Evolutionary conservation across 139 green algal species (phyloP).

Genomic region (Yamagishiella unicocca): DNA sequence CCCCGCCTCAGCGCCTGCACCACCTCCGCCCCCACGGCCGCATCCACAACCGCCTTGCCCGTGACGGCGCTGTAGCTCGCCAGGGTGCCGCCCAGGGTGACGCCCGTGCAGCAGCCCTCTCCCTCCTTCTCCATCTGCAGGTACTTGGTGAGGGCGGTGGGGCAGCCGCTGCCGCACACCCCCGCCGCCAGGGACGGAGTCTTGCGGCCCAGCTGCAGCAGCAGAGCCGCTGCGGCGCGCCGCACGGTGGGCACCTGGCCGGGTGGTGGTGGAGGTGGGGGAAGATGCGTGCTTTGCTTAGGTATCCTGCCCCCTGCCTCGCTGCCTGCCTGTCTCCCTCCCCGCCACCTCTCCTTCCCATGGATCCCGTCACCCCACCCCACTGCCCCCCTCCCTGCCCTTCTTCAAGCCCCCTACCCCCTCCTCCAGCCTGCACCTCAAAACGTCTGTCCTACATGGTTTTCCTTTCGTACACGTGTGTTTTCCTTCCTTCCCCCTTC

Average conservation of each 20-base stretch:
- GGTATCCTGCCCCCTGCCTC: too few relatives aligned
- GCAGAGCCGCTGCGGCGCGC: constrained; percentile 55
- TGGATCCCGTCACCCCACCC: neutral
- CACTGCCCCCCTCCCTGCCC: neutral
- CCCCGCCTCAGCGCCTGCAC: constrained; percentile 40
- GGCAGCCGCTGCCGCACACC: constrained; percentile 45
- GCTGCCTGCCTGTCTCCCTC: too few relatives aligned
- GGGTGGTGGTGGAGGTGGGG: neutral
- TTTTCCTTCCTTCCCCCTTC: neutral
- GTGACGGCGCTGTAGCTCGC: constrained; percentile 48
- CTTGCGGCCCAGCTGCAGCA: constrained; percentile 66
- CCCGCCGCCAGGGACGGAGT: constrained; percentile 55
- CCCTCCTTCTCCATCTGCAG: constrained; percentile 55
- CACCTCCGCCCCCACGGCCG: constrained; percentile 41
- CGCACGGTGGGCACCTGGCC: constrained; percentile 47
- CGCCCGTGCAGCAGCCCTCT: constrained; percentile 27
- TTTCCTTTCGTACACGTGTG: neutral
- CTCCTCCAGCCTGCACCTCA: too few relatives aligned
- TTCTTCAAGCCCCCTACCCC: neutral
- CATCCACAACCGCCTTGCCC: constrained; percentile 59
- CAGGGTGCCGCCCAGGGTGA: constrained; percentile 48
- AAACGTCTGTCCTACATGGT: too few relatives aligned
- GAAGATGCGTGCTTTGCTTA: neutral
- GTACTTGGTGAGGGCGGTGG: constrained; percentile 50
- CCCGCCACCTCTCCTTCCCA: neutral